These are phyloP conservation scores for Talaromyces nanjingensis DNA, from an alignment of 495 filamentous ascomycete genomes.

Conservation along the genomic window DNA sequence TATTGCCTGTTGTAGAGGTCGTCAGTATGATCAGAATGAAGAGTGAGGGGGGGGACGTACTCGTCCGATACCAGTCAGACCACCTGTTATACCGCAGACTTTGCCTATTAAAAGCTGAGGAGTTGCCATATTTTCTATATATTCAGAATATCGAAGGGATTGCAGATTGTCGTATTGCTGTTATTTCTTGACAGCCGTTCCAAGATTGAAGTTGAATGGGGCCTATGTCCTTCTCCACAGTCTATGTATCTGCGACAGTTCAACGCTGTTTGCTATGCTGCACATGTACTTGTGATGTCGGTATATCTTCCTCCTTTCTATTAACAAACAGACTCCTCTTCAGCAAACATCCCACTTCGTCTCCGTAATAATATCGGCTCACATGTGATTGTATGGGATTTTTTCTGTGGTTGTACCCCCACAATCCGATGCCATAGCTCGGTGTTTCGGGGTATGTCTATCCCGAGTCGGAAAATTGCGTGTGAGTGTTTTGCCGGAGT, in stretches of 20 bases:
- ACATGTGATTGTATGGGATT: not conserved
- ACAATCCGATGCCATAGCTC: not conserved
- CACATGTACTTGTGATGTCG: not conserved
- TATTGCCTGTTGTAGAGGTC: conserved; percentile 43
- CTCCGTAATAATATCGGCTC: not conserved
- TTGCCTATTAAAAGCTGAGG: conserved; percentile 56
- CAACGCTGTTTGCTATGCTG: not conserved
- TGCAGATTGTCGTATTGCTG: not conserved
- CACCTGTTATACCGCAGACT: conserved; percentile 69
- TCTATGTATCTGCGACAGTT: not conserved
- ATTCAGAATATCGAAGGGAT: not conserved
- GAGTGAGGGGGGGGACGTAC: conserved; percentile 14
- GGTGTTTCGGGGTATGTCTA: not conserved
- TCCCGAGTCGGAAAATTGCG: not conserved
- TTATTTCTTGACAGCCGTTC: not conserved
- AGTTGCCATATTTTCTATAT: conserved; percentile 22
- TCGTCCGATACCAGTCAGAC: conserved; percentile 69
- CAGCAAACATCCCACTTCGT: not conserved
- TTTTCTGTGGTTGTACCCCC: not conserved
- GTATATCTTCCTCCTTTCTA: not conserved
- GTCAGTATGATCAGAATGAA: not conserved
- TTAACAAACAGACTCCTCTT: not conserved
- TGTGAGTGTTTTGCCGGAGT: not conserved
- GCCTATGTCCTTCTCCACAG: not conserved
- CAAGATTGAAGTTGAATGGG: not conserved